Conservation (phyloP, 345 rosid species). For the Boechera divaricarpa region DNA sequence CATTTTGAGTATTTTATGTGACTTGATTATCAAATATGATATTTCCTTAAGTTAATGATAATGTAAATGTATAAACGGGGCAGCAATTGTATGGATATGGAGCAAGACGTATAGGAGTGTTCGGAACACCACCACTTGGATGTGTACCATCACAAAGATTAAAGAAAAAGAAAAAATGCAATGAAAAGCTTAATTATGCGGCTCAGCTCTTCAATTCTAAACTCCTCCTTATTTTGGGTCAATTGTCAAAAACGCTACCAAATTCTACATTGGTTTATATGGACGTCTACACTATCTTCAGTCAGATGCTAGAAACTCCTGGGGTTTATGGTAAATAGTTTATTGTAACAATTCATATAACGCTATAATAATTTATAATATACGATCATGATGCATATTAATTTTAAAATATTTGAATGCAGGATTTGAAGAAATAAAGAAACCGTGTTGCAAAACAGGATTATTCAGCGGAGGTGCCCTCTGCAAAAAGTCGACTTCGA, state of each 20-base stretch:
- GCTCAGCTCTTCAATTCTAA: conserved; percentile 59
- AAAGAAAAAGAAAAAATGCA: conserved; percentile 49
- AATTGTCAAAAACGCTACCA: conserved; percentile 44
- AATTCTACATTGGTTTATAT: conserved; percentile 45
- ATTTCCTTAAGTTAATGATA: not conserved
- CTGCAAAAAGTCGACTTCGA: conserved; percentile 19
- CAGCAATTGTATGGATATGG: conserved; percentile 63
- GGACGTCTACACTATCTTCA: conserved; percentile 51
- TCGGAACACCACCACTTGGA: conserved; percentile 60
- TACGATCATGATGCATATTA: not conserved
- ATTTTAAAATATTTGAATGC: conserved; percentile 5
- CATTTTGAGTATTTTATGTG: not conserved
- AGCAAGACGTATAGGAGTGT: conserved; percentile 59
- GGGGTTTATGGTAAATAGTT: conserved; percentile 52
- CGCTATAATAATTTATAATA: not conserved
- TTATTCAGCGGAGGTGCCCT: not conserved
- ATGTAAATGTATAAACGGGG: conserved; percentile 4
- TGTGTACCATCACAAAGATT: conserved; percentile 68
- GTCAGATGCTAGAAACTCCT: conserved; percentile 52
- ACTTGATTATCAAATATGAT: not conserved
- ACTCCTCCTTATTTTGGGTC: conserved; percentile 37
- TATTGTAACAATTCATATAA: not conserved
- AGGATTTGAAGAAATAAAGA: conserved; percentile 30
- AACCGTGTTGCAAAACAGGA: conserved; percentile 26
- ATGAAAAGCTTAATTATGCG: conserved; percentile 50